Percentiles rank a stretch among this genome's conserved stretches.
phyloP scores from a whole-genome alignment of 2,329 filamentous ascomycete genomes.

The Paecilomyces fulvus region DNA sequence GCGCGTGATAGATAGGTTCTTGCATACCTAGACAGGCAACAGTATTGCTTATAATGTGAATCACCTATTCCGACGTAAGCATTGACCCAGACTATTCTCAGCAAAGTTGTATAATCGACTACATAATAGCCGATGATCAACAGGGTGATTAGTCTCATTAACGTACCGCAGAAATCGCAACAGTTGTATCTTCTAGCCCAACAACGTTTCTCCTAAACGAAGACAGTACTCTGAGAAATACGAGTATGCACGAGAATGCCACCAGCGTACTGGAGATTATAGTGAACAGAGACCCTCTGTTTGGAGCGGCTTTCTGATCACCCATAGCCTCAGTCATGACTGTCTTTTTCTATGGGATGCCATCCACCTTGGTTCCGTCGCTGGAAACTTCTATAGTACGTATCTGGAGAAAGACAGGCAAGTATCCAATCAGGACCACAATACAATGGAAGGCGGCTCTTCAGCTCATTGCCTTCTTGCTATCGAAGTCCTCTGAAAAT shows the following conservation, averaged over 20 bases:
- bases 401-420: too few species aligned
- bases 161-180: neutral
- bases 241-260: neutral
- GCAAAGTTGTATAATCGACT: too few species aligned
- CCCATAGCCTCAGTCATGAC: neutral
- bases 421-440: too few species aligned
- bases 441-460: too few species aligned
- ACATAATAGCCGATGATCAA: too few species aligned
- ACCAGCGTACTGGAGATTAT: neutral
- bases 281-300: neutral
- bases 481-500: too few species aligned
- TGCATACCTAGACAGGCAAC: neutral
- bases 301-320: neutral
- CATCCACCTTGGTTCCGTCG: neutral
- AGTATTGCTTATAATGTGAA: neutral
- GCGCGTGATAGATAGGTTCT: neutral
- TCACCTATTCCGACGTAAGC: neutral
- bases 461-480: too few species aligned
- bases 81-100: neutral
- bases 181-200: neutral
- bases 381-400: too few species aligned
- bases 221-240: neutral
- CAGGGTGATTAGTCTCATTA: neutral
- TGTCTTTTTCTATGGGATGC: neutral
- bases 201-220: neutral